Evolutionary conservation across 116 monocot species (phyloP).

Genomic region (Thalassia testudinum): DNA sequence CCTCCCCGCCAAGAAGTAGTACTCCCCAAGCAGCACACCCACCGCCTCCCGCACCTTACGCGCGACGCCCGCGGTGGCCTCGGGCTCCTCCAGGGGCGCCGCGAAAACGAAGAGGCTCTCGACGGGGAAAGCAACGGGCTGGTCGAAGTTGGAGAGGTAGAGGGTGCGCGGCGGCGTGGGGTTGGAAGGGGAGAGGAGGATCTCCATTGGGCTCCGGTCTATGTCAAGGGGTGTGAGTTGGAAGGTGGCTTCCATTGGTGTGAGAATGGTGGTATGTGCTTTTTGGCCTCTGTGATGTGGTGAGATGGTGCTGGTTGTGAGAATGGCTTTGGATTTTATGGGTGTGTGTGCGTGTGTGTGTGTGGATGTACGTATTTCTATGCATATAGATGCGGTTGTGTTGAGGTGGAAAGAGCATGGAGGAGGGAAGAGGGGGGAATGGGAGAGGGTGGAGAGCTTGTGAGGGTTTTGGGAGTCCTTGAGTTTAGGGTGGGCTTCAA

Average conservation of each 20-base stretch:
- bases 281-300: too few species aligned
- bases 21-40: constrained; percentile 36
- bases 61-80: constrained; percentile 18
- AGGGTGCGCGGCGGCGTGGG: constrained; percentile 23
- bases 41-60: constrained; percentile 31
- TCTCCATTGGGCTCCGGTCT: constrained; percentile 14
- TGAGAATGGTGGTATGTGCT: too few species aligned
- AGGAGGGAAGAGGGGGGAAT: too few species aligned
- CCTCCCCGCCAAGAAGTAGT: constrained; percentile 86
- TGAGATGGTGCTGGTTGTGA: too few species aligned
- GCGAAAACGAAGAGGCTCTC: constrained; percentile 70
- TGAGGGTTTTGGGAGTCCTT: too few species aligned
- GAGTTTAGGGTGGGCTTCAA: too few species aligned
- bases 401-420: too few species aligned
- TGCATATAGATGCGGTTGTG: too few species aligned
- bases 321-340: too few species aligned
- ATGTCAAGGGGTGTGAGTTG: constrained; percentile 18
- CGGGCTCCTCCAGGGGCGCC: background rate
- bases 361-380: too few species aligned
- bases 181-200: constrained; percentile 30
- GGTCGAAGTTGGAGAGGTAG: constrained; percentile 80
- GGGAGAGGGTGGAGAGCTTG: too few species aligned
- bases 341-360: too few species aligned
- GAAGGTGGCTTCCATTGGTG: constrained; percentile 4
- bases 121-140: constrained; percentile 70